Evolutionary conservation across 495 filamentous ascomycete species (phyloP).

Genomic region (Xylaria palmicola): DNA sequence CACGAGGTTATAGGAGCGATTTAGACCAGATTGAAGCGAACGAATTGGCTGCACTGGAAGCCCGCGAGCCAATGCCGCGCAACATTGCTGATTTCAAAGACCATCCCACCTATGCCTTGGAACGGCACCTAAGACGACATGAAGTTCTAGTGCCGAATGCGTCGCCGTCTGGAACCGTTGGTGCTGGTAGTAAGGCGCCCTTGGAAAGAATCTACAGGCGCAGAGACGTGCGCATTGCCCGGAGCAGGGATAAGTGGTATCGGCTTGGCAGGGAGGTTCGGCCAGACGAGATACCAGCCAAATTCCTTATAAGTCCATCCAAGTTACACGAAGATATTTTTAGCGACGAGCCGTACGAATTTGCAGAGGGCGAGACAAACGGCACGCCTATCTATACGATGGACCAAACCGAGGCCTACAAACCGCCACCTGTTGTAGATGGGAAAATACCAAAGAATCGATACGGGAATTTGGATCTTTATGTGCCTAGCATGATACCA

Average conservation of each 20-base stretch:
- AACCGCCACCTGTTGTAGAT: slow-evolving; percentile 68
- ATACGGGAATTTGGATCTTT: slow-evolving; percentile 88
- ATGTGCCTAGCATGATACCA: slow-evolving; percentile 90
- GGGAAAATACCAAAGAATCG: slow-evolving; percentile 81
- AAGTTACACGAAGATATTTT: slow-evolving; percentile 27
- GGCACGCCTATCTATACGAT: slow-evolving; percentile 65
- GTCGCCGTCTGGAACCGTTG: slow-evolving; percentile 71
- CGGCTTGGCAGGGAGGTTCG: slow-evolving; percentile 76
- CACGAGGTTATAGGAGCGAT: slow-evolving; percentile 54
- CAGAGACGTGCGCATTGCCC: slow-evolving; percentile 70
- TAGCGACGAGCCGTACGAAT: slow-evolving; percentile 36
- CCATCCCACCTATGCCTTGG: slow-evolving; percentile 86
- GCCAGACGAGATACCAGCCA: slow-evolving; percentile 71
- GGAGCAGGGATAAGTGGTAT: slow-evolving; percentile 84
- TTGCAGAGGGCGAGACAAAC: slow-evolving; percentile 40
- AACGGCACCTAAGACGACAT: slow-evolving; percentile 80
- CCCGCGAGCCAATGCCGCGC: slow-evolving; percentile 81
- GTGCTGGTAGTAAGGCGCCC: slow-evolving; percentile 56
- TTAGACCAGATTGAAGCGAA: slow-evolving; percentile 79
- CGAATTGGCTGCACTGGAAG: slow-evolving; percentile 68
- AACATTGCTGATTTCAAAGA: slow-evolving; percentile 91
- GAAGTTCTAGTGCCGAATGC: slow-evolving; percentile 73
- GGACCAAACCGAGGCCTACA: slow-evolving; percentile 75
- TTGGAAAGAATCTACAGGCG: slow-evolving; percentile 72
- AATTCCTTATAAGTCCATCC: slow-evolving; percentile 54